Base-by-base conservation (phyloP, 306 rosid genomes). In the Acacia confusa region DNA sequence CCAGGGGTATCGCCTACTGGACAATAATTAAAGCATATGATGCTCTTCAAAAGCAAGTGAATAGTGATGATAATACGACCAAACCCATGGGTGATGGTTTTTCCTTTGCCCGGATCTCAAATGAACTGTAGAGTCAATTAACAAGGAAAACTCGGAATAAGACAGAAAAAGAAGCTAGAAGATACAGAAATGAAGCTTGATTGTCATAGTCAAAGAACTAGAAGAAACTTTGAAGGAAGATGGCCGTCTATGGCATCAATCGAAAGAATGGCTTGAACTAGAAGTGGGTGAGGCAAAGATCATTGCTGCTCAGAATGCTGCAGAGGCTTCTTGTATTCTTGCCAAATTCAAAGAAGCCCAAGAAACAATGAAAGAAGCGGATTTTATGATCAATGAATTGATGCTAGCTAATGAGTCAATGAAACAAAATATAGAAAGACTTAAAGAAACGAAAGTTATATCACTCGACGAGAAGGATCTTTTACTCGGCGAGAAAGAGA, bases 261-360 rank as follows among this genome's bases (percentile, higher is more conserved):
- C 67, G 9, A 92, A 86, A 81, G 93, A 93, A 98, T 67, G 76
- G 74, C 87, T 90, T 72, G 97, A 93, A 82, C 82, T 81, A 72
- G 98, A 95, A 92, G 91, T 89, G 66, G 93, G 86, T 50, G 94
- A 89, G 80, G 96, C 92, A 70, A 95, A 82, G 86, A 81, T 86
- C 13, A 78, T 84, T 84, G 89, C 93, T 61, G 85, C 85, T 72
- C 93, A 95, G 83, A 93, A 90, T 84, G 84, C 91, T 57, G 90
- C 90, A 60, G 96, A 93, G 84, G 91, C 85, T 16, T 83, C 84
- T 55, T 90, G 97, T 85, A 84, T 95, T 88, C 89, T 90, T 79
- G 89, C 88, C 58, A 95, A 95, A 86, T 92, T 93, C 84, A 92
- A 90, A 84, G 98, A 92, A 81, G 96, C 97, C 68, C 98, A 92